These are phyloP conservation scores for sweet orange (Citrus sinensis) DNA, from an alignment of 345 rosid species.

Conservation along the genomic window DNA sequence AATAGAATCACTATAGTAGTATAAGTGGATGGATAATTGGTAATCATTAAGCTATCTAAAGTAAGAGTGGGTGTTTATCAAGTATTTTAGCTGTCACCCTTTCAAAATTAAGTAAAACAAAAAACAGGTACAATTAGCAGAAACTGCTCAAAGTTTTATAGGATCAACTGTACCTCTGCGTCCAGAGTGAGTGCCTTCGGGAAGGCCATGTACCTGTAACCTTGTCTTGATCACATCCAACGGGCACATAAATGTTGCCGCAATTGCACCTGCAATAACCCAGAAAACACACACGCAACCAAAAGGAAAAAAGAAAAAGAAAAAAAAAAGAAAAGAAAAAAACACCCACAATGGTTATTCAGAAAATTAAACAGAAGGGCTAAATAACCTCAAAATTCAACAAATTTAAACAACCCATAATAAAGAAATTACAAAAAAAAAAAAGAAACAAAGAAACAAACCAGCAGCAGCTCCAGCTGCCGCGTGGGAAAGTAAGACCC, in stretches of 20 bases:
- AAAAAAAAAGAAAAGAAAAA: background rate
- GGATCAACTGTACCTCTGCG: slow-evolving; percentile 47
- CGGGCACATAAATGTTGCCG: slow-evolving; percentile 91
- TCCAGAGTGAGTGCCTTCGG: slow-evolving; percentile 43
- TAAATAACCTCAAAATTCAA: background rate
- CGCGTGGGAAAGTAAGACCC: slow-evolving; percentile 52
- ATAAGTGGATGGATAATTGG: background rate
- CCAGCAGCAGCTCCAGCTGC: slow-evolving; percentile 93
- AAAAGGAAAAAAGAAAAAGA: background rate
- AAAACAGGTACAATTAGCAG: background rate
- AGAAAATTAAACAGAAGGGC: background rate
- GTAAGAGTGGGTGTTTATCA: background rate
- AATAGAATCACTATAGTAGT: background rate
- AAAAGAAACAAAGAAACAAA: slow-evolving; percentile 19
- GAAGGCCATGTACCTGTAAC: slow-evolving; percentile 86
- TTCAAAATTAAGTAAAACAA: background rate
- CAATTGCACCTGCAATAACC: slow-evolving; percentile 66
- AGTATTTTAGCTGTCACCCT: too few relatives aligned
- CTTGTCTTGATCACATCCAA: slow-evolving; percentile 98
- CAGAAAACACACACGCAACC: background rate
- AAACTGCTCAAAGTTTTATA: background rate
- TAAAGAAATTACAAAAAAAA: background rate
- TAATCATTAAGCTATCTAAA: background rate
- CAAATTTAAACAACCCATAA: background rate
- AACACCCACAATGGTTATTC: background rate